Base-by-base conservation (phyloP, 140 eudicot genomes). In the Stevia rebaudiana region DNA sequence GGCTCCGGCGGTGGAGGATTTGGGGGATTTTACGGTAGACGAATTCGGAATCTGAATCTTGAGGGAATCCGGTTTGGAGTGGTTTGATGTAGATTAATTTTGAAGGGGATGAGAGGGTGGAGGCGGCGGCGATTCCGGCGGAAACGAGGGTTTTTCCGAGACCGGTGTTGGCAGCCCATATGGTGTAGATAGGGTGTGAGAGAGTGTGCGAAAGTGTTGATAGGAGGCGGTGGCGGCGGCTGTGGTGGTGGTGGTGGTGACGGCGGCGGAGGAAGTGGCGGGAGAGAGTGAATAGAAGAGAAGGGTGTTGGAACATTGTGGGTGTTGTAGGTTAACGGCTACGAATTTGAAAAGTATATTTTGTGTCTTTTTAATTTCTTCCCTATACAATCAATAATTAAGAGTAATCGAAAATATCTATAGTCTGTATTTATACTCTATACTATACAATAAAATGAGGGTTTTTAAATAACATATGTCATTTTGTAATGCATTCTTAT, bases 141-240 rank as follows among this genome's bases (percentile, higher is more conserved):
- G 98, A 92, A 44, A 92, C 87, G 8, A 92, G 95, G 94, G 98
- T 92, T 88, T 92, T 92, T 72, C 98, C 98, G 56, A 92, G 84
- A 69, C 79, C 79, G 42, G 98, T 92, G 86, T 92, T 92, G 75
- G 97, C 64, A 17, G 90, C 89, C 98, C 98, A 92, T 2, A 92
- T 73, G 48, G 92, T 85, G 88, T 83, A 92, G 63, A 81, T 92
- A 3, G 98, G 98, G 86, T 85, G 95, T 3, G 94, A 76, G 22
- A 92, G 95, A 0, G 95, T 80, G 87, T 88, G 83, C 23, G 80
- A 52, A 41, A 69, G 70, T 6, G 80, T 74, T 58, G 82, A 69
- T 46, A 70, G 30, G 62, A 44, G 59, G 43, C 80, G 72, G 68
- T 35, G 72, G 58, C 18, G 65, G 37, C 21, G 33, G 66, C 12